Percentiles rank a stretch among this genome's conserved stretches.
Conservation (phyloP, 179 eudicot genomes). For the Vitellaria paradoxa region DNA sequence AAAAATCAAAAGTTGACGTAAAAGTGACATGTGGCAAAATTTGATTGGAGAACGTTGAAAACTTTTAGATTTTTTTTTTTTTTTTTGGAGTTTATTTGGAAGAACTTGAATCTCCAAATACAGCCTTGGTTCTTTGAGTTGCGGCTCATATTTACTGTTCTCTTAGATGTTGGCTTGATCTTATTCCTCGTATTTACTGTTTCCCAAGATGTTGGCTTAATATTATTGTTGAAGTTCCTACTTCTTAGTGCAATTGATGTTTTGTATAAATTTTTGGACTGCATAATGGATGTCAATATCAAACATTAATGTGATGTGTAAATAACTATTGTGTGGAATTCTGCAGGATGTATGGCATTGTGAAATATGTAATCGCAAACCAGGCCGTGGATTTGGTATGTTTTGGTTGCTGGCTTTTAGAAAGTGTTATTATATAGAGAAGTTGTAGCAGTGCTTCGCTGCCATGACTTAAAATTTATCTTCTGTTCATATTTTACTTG, state of each 20-base stretch:
- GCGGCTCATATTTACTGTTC: no score
- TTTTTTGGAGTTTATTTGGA: no score
- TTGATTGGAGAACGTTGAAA: no score
- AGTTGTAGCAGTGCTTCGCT: neutral
- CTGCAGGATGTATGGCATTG: slow-evolving; percentile 99
- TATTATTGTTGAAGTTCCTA: neutral
- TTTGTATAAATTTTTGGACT: neutral
- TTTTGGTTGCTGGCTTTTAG: slow-evolving; percentile 17
- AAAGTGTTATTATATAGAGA: neutral
- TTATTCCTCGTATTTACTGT: neutral
- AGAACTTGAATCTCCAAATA: no score
- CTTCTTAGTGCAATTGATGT: no score
- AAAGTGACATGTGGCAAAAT: no score
- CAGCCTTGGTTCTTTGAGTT: no score
- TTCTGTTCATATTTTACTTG: neutral
- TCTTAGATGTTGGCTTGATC: neutral
- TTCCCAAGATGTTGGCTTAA: neutral
- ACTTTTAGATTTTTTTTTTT: no score
- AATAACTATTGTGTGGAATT: slow-evolving; percentile 2
- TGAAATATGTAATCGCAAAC: slow-evolving; percentile 96
- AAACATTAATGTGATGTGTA: neutral
- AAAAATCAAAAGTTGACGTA: no score
- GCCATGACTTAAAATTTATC: neutral
- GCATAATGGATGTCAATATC: neutral
- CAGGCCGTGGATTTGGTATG: slow-evolving; percentile 99